Conservation (phyloP, 306 rosid species). For the Hippophae gyantsensis region DNA sequence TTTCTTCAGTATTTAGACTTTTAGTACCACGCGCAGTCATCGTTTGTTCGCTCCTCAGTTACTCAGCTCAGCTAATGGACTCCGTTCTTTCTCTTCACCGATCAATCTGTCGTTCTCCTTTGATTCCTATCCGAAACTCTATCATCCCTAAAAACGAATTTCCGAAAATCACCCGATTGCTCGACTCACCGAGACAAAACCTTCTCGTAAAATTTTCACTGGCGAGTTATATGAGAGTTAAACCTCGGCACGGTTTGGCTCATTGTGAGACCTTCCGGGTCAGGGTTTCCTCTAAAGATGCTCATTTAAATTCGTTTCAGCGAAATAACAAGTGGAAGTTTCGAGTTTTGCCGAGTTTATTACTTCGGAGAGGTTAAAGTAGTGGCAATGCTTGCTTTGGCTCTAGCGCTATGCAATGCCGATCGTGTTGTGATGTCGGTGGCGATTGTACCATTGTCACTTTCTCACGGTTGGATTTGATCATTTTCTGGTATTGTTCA, state of each 20-base stretch:
- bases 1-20: too few species aligned
- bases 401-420: slow-evolving; percentile 82
- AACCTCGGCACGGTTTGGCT: slow-evolving; percentile 12
- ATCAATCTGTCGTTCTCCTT: too few species aligned
- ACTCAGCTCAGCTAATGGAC: too few species aligned
- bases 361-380: slow-evolving; percentile 96
- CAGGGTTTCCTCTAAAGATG: slow-evolving; percentile 44
- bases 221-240: slow-evolving; percentile 6
- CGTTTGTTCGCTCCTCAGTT: too few species aligned
- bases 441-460: slow-evolving; percentile 85
- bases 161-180: background rate
- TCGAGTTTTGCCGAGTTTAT: slow-evolving; percentile 73
- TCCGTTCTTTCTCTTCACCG: too few species aligned
- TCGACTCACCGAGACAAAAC: slow-evolving; percentile 2
- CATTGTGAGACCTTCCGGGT: slow-evolving; percentile 17
- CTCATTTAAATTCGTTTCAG: slow-evolving; percentile 38
- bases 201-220: slow-evolving; percentile 10
- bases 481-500: slow-evolving; percentile 87
- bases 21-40: too few species aligned
- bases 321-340: slow-evolving; percentile 28
- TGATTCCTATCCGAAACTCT: too few species aligned
- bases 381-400: slow-evolving; percentile 93
- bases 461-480: slow-evolving; percentile 80
- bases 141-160: too few species aligned
- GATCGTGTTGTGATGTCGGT: slow-evolving; percentile 98